Conservation (phyloP, 768 basidiomycete genomes). For the Rhodotorula kratochvilovae region DNA sequence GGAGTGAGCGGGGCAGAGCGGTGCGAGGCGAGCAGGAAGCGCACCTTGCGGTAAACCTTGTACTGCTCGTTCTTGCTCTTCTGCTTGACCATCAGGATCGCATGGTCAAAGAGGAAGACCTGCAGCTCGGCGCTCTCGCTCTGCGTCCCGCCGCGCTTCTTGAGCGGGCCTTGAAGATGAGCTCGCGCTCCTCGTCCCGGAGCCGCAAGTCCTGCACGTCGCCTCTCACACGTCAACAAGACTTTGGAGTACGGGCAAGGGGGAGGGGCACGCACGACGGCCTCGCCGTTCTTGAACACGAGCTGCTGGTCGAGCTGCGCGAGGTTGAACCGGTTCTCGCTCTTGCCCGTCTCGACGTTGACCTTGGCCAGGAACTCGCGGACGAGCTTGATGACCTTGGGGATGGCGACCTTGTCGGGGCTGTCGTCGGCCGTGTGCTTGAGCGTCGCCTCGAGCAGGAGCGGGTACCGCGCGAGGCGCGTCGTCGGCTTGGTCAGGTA, state of each 20-base stretch:
- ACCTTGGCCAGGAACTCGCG: slow-evolving; percentile 80
- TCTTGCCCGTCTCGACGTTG: slow-evolving; percentile 87
- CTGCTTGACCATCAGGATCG: slow-evolving; percentile 84
- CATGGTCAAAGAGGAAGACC: slow-evolving; percentile 95
- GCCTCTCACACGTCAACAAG: background rate
- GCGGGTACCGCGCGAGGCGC: slow-evolving; percentile 90
- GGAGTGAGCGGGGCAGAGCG: background rate
- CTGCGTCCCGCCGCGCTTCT: slow-evolving; percentile 68
- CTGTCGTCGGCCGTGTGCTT: slow-evolving; percentile 89
- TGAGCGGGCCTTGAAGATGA: slow-evolving; percentile 83
- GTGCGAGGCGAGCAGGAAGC: background rate
- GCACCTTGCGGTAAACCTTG: slow-evolving; percentile 79
- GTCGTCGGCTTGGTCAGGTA: slow-evolving; percentile 98
- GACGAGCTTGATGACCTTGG: slow-evolving; percentile 69
- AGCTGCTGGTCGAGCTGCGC: slow-evolving; percentile 89
- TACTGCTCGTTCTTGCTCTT: slow-evolving; percentile 87
- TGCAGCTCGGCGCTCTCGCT: slow-evolving; percentile 81
- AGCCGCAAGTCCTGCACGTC: slow-evolving; percentile 69
- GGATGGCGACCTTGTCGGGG: slow-evolving; percentile 71
- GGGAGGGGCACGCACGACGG: slow-evolving; percentile 61
- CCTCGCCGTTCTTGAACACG: slow-evolving; percentile 79
- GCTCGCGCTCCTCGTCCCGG: slow-evolving; percentile 78
- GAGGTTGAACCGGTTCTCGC: slow-evolving; percentile 93
- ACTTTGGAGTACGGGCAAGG: background rate
- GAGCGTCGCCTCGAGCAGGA: slow-evolving; percentile 81